Percentiles rank a stretch among this genome's conserved stretches.
Conservation (phyloP, 169 alveolate species). For the Plasmodium knowlesi region DNA sequence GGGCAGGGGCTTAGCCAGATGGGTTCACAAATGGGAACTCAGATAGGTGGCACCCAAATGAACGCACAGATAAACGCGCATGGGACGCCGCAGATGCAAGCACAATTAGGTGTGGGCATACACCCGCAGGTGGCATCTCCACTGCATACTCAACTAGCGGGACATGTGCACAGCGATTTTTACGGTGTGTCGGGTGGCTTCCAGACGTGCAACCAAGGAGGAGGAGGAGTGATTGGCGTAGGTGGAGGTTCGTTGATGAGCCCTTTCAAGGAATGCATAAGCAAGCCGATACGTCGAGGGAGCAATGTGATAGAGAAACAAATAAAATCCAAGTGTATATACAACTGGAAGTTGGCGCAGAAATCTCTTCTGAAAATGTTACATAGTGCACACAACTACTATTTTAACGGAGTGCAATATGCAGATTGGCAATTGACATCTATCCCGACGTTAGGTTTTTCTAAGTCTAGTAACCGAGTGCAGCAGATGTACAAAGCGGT, state of each 20-base stretch:
- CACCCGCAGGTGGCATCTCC: background rate
- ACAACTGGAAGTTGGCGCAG: slow-evolving; percentile 42
- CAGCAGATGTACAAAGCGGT: slow-evolving; percentile 79
- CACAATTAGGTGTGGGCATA: background rate
- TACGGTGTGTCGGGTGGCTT: background rate
- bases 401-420: slow-evolving; percentile 76
- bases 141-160: background rate
- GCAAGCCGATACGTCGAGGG: slow-evolving; percentile 10
- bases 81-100: background rate
- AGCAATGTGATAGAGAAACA: slow-evolving; percentile 33
- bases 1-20: background rate
- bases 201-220: background rate
- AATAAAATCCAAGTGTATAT: slow-evolving; percentile 41
- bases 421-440: slow-evolving; percentile 77
- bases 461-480: slow-evolving; percentile 82
- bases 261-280: slow-evolving; percentile 3
- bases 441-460: slow-evolving; percentile 82
- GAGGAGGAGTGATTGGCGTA: background rate
- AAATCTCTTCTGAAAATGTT: background rate
- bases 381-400: slow-evolving; percentile 63
- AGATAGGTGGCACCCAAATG: background rate
- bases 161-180: background rate
- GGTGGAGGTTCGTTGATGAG: background rate
- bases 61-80: background rate
- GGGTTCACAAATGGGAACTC: background rate